Conservation (phyloP, 768 basidiomycete genomes). For the Kwoniella europaea region DNA sequence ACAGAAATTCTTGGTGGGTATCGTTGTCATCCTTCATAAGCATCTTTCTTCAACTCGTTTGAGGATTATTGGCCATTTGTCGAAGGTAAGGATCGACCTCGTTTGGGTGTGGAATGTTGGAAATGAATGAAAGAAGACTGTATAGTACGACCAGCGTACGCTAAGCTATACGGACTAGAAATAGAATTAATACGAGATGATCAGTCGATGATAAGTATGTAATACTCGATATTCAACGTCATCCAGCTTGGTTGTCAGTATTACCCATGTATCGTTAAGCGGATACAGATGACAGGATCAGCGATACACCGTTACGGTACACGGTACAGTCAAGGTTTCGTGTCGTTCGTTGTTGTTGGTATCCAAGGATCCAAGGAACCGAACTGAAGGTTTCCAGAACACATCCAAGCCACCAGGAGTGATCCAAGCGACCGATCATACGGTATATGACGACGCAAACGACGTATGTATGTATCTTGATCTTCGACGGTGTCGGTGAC, state of each 20-base stretch:
- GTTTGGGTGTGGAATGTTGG: neutral
- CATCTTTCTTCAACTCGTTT: neutral
- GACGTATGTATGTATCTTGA: neutral
- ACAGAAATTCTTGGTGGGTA: slow-evolving; percentile 7
- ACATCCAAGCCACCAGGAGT: neutral
- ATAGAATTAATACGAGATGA: neutral
- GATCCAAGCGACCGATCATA: neutral
- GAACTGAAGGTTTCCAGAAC: neutral
- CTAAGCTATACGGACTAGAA: neutral
- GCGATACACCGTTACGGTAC: too few species aligned
- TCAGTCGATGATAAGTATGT: too few species aligned
- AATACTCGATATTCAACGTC: too few species aligned
- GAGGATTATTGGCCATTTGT: neutral
- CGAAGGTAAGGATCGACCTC: neutral
- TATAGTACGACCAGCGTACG: neutral
- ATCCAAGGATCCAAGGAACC: neutral
- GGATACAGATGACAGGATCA: too few species aligned
- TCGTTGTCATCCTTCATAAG: neutral
- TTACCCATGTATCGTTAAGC: too few species aligned
- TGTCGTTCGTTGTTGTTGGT: neutral
- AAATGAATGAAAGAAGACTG: neutral
- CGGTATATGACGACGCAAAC: too few species aligned
- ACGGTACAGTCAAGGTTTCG: neutral
- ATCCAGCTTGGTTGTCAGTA: too few species aligned
- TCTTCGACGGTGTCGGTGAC: neutral